Conservation (phyloP, 208 protist species). For the Trypanosoma boissoni region DNA sequence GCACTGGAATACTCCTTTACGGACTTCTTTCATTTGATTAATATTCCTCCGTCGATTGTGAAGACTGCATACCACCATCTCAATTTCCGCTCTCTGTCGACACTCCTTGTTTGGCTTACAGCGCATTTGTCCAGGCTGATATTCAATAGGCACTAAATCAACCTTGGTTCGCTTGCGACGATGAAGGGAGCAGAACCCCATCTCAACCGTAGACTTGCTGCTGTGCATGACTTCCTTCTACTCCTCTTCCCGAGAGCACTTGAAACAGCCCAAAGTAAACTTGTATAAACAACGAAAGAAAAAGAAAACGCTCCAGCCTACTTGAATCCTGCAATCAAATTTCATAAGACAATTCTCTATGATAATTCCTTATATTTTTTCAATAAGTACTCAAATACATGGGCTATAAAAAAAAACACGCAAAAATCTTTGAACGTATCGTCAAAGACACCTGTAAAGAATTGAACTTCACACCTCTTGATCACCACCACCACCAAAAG, state of each 20-base stretch:
- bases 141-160: slow-evolving; percentile 66
- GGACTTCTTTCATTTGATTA: slow-evolving; percentile 71
- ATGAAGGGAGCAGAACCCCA: slow-evolving; percentile 72
- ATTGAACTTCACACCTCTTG: no score
- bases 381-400: no score
- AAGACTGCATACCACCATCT: slow-evolving; percentile 51
- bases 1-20: slow-evolving; percentile 70
- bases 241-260: neutral
- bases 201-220: slow-evolving; percentile 39
- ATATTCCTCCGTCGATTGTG: slow-evolving; percentile 64
- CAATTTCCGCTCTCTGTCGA: slow-evolving; percentile 28
- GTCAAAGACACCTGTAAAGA: no score
- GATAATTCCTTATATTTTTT: no score
- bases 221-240: slow-evolving; percentile 10
- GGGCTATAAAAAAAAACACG: no score
- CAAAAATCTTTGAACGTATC: no score
- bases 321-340: no score
- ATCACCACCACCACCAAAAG: no score
- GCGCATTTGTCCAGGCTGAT: slow-evolving; percentile 50
- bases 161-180: slow-evolving; percentile 38
- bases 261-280: no score
- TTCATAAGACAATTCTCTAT: no score
- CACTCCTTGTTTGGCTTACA: slow-evolving; percentile 73
- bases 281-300: neutral
- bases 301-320: no score